These are phyloP conservation scores for Cadophora luteo-olivacea DNA, from an alignment of 2,329 filamentous ascomycete species.

Conservation along the genomic window DNA sequence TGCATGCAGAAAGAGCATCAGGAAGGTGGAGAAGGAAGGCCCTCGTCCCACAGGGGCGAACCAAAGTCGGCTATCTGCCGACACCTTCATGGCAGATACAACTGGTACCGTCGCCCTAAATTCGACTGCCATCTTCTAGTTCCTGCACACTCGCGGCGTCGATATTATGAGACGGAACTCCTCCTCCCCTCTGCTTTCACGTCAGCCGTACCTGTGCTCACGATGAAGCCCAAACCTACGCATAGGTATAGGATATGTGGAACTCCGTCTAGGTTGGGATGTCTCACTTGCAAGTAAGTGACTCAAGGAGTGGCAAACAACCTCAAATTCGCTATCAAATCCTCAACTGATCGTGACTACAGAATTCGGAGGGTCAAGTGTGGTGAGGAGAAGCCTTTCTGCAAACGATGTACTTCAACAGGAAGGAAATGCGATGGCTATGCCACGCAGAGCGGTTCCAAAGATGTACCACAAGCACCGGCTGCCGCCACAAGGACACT, in stretches of 20 bases:
- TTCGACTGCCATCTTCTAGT: conserved; percentile 15
- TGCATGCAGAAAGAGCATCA: conserved; percentile 13
- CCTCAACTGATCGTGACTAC: conserved; percentile 15
- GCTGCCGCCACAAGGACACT: conserved; percentile 1
- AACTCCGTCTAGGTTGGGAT: conserved; percentile 41
- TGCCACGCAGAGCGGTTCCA: conserved; percentile 28
- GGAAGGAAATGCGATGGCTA: conserved; percentile 44
- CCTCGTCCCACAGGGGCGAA: conserved; percentile 11
- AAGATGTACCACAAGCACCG: not conserved
- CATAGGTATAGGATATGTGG: conserved; percentile 41
- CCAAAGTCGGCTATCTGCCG: conserved; percentile 14
- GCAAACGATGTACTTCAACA: conserved; percentile 41
- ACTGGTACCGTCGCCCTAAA: conserved; percentile 17
- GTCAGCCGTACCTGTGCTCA: conserved; percentile 13
- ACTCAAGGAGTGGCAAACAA: not conserved
- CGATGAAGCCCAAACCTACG: conserved; percentile 33
- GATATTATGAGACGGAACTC: conserved; percentile 18
- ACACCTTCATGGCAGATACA: conserved; percentile 14
- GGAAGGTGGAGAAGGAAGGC: conserved; percentile 17
- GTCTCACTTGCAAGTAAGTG: conserved; percentile 43
- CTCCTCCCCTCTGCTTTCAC: not conserved
- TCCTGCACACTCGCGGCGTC: conserved; percentile 23
- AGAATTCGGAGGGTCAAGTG: conserved; percentile 44
- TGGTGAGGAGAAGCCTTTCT: conserved; percentile 43
- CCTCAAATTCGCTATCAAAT: not conserved